Evolutionary conservation across 2,329 filamentous ascomycete genomes (phyloP), one percentile per base, ranked within the genome.

Genomic region (Fonsecaea multimorphosa): DNA sequence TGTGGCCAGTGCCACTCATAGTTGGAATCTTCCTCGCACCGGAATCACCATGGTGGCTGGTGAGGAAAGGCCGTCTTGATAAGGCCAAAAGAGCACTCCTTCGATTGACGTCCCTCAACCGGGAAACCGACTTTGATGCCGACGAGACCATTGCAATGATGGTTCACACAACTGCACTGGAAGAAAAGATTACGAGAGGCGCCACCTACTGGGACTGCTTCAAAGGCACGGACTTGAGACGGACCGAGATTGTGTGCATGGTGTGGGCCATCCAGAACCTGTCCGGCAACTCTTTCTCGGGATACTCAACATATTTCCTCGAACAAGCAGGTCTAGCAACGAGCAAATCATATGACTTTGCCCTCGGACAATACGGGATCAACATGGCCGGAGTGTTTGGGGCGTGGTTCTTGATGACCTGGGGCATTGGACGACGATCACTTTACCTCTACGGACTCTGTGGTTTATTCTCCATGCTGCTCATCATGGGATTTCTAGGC

Each of bases 71-170:
- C 1, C 76, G 77, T 11, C 75, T 78, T 0, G 76, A 80, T n/a
- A 79, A 83, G 34, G 82, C 82, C 22, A 83, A 83, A 71, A 76
- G 76, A 56, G 67, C 78, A 4, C 71, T 80, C 29, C 70, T 75
- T 56, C 74, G 80, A 63, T 70, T 88, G 64, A 84, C 85, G 2
- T 78, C 78, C 71, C 56, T 76, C 14, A 73, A 76, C 7, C 69
- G 72, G 1, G 88, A 92, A 66, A 89, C 87, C 0, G 85, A 89
- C 66, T 93, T 95, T 72, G 86, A 96, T 73, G 86, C 90, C 11
- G 90, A 96, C 68, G 91, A 95, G 78, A 95, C 91, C 0, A 83
- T 96, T 57, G 89, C 91, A 72, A 96, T 96, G 91, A 96, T 97
- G 91, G 87, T 92, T 1, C 91, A 96, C 75, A 97, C 92, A 0